Conservation (phyloP, 192 early-diverging fungal genomes). For the Coemansia sp. region DNA sequence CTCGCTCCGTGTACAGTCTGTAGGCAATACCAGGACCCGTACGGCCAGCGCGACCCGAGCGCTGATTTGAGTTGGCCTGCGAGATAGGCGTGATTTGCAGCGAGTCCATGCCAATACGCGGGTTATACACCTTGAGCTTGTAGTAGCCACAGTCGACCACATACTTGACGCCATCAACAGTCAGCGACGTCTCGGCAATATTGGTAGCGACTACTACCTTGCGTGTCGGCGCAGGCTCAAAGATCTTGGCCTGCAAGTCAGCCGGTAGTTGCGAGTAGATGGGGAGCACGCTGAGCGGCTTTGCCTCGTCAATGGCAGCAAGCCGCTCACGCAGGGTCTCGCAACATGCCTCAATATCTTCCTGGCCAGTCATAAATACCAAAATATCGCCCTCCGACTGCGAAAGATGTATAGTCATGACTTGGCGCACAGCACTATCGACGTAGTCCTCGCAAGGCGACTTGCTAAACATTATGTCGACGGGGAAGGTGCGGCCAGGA, state of each 20-base stretch:
- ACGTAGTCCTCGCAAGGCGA: constrained; percentile 95
- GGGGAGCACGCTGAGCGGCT: constrained; percentile 83
- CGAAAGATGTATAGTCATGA: constrained; percentile 94
- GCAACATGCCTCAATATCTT: constrained; percentile 92
- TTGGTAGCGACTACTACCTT: constrained; percentile 98
- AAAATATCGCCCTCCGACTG: constrained; percentile 94
- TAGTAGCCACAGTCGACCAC: constrained; percentile 96
- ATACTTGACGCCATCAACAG: constrained; percentile 96
- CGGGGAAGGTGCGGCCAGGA: constrained; percentile 93
- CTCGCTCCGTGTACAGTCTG: constrained; percentile 91
- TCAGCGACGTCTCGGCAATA: constrained; percentile 98
- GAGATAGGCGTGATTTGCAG: constrained; percentile 92
- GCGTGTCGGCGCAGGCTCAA: constrained; percentile 86
- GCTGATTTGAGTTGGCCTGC: constrained; percentile 92
- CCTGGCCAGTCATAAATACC: constrained; percentile 97
- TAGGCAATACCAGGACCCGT: constrained; percentile 96
- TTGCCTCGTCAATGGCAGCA: constrained; percentile 61
- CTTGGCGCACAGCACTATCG: constrained; percentile 90
- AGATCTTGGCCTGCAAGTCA: constrained; percentile 95
- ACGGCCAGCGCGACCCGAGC: constrained; percentile 96
- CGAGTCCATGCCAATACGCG: constrained; percentile 97
- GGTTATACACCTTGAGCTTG: constrained; percentile 97
- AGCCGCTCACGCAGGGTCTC: constrained; percentile 74
- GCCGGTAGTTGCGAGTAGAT: constrained; percentile 94
- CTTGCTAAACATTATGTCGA: constrained; percentile 93